Conservation (phyloP, 306 rosid genomes). For the Glycine tomentella region DNA sequence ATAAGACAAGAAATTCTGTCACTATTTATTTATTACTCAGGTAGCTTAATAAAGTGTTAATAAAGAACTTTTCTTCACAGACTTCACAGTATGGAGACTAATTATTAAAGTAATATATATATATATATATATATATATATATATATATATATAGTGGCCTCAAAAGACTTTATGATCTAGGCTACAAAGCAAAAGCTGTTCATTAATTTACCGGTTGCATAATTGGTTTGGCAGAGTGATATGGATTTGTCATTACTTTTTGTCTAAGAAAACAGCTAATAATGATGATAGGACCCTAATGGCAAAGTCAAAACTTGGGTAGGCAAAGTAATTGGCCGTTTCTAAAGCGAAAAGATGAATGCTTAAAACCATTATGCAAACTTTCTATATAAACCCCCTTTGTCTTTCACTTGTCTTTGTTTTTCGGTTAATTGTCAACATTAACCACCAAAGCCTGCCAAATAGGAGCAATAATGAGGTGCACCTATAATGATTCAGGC, state of each 20-base stretch:
- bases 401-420: slow-evolving; percentile 47
- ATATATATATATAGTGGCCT: too few relatives aligned
- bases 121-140: too few relatives aligned
- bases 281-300: slow-evolving; percentile 52
- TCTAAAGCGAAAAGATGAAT: slow-evolving; percentile 46
- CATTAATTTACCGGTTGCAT: slow-evolving; percentile 50
- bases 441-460: slow-evolving; percentile 50
- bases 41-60: neutral
- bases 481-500: neutral
- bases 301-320: slow-evolving; percentile 56
- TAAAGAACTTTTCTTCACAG: neutral
- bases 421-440: slow-evolving; percentile 51
- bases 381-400: slow-evolving; percentile 28
- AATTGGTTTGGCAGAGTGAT: slow-evolving; percentile 55
- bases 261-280: slow-evolving; percentile 59
- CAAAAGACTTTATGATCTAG: slow-evolving; percentile 27
- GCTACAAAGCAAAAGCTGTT: slow-evolving; percentile 41
- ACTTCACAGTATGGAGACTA: slow-evolving; percentile 13
- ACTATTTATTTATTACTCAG: neutral
- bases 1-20: neutral
- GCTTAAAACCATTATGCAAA: slow-evolving; percentile 45
- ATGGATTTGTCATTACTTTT: slow-evolving; percentile 55
- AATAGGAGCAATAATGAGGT: slow-evolving; percentile 31
- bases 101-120: slow-evolving; percentile 50
- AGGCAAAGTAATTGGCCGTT: slow-evolving; percentile 51